phyloP scores from a whole-genome alignment of 164 flowering plant species.

The Liriodendron chinense region DNA sequence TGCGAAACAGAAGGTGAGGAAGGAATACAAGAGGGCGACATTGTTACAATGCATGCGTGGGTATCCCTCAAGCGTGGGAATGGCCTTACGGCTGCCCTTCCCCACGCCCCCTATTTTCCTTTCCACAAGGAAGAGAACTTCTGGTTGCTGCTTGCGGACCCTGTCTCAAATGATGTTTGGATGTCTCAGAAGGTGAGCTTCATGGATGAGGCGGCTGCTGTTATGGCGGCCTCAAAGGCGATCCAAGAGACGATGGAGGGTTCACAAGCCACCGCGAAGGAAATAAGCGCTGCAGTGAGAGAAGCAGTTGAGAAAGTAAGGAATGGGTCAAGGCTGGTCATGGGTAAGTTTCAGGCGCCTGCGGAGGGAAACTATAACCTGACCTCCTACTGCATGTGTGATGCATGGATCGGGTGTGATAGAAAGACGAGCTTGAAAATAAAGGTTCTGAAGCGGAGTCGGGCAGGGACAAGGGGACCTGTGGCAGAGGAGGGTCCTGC shows the following conservation, averaged over 20 bases:
- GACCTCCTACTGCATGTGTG: slow-evolving; percentile 70
- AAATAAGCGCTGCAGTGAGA: slow-evolving; percentile 49
- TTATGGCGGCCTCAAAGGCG: slow-evolving; percentile 74
- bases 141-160: slow-evolving; percentile 85
- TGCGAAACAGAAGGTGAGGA: slow-evolving; percentile 98
- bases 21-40: slow-evolving; percentile 93
- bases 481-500: slow-evolving; percentile 43
- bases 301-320: slow-evolving; percentile 75
- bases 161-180: slow-evolving; percentile 72
- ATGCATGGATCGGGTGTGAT: slow-evolving; percentile 92
- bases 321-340: slow-evolving; percentile 66
- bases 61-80: slow-evolving; percentile 65
- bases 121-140: slow-evolving; percentile 90
- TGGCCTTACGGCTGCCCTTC: slow-evolving; percentile 76
- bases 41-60: slow-evolving; percentile 93
- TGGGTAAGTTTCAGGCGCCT: slow-evolving; percentile 84
- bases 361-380: slow-evolving; percentile 76
- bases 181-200: slow-evolving; percentile 77
- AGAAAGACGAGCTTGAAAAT: slow-evolving; percentile 55
- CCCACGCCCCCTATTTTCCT: slow-evolving; percentile 85
- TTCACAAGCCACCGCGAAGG: slow-evolving; percentile 57
- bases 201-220: slow-evolving; percentile 79
- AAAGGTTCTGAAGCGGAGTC: slow-evolving; percentile 66
- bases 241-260: slow-evolving; percentile 75
- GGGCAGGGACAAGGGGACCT: slow-evolving; percentile 62